Percentiles rank a stretch among this genome's conserved stretches.
Evolutionary conservation across 2,329 filamentous ascomycete species (phyloP).

Genomic region (Stagonosporopsis chrysanthemi): DNA sequence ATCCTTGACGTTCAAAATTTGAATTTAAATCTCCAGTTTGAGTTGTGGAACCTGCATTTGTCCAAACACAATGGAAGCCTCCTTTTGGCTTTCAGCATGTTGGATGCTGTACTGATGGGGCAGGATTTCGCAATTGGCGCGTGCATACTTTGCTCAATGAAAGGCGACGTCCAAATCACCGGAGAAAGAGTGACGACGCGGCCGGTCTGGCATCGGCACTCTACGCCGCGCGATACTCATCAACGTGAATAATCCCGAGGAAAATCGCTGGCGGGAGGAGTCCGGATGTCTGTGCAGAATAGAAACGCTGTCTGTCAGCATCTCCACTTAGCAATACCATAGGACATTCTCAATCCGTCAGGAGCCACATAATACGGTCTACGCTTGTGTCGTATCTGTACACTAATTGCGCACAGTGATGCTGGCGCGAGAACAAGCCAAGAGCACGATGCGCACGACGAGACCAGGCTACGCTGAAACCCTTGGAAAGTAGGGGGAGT

Average conservation of each 20-base stretch:
- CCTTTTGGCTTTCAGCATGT: not conserved
- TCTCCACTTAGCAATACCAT: not conserved
- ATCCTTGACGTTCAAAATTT: not conserved
- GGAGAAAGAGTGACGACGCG: not conserved
- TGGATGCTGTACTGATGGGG: not conserved
- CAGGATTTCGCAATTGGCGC: not conserved
- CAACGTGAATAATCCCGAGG: not conserved
- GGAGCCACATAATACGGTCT: not conserved
- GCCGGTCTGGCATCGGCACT: constrained; percentile 5
- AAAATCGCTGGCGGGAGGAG: not conserved
- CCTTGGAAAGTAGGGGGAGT: not conserved
- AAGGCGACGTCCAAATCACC: not conserved
- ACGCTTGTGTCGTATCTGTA: not conserved
- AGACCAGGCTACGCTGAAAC: not conserved
- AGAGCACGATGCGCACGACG: not conserved
- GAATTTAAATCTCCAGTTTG: not conserved
- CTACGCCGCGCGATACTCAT: not conserved
- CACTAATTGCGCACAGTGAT: not conserved
- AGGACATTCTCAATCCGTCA: not conserved
- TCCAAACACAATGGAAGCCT: not conserved
- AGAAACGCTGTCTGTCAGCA: not conserved
- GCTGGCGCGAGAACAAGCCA: not conserved
- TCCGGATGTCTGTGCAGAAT: not conserved
- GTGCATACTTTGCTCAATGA: not conserved
- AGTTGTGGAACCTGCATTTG: not conserved